Conservation (phyloP, 495 filamentous ascomycete species). For the Xylaria castorea region DNA sequence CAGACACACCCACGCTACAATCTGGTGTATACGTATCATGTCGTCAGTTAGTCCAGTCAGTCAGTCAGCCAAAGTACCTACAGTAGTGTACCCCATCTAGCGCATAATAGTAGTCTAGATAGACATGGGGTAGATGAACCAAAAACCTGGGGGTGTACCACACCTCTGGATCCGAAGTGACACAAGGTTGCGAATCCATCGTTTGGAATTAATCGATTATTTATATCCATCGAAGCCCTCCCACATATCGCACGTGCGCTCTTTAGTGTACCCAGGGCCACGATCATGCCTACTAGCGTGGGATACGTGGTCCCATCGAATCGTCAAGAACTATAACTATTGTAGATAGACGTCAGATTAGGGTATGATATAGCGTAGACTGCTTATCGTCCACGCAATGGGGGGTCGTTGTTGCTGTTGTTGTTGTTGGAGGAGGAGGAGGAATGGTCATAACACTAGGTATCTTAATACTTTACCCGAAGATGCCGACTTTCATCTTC, state of each 20-base stretch:
- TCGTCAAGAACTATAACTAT: background rate
- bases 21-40: background rate
- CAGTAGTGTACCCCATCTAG: conserved; percentile 1
- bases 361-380: background rate
- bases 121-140: conserved; percentile 4
- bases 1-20: background rate
- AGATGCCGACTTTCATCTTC: background rate
- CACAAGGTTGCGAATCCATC: conserved; percentile 24
- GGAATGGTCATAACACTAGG: background rate
- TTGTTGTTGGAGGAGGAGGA: background rate
- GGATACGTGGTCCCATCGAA: background rate
- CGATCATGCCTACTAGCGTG: background rate
- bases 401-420: background rate
- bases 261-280: background rate
- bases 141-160: conserved; percentile 17
- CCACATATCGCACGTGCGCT: conserved; percentile 2
- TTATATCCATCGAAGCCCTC: background rate
- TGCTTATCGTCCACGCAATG: background rate
- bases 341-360: background rate
- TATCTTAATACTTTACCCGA: conserved; percentile 7
- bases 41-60: background rate
- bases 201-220: conserved; percentile 13
- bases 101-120: background rate
- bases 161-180: conserved; percentile 20
- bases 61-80: background rate